phyloP scores from a whole-genome alignment of 73 alveolate species.

The Paraurostyla sp. region DNA sequence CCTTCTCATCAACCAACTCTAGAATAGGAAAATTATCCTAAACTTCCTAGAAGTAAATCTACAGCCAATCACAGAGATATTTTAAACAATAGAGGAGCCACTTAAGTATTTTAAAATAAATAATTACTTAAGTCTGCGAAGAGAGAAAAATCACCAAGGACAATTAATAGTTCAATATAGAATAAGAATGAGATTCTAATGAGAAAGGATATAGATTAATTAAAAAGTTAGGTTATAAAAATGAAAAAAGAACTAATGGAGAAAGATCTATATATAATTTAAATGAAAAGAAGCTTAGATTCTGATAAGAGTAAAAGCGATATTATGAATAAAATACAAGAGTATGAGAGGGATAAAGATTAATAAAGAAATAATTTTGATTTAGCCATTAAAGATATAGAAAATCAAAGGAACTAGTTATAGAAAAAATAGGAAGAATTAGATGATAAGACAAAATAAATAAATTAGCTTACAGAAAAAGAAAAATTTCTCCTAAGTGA shows the following conservation, averaged over 20 bases:
- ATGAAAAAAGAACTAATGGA: slow-evolving; percentile 1
- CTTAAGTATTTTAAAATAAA: no score
- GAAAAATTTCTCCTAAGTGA: neutral
- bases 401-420: neutral
- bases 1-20: neutral
- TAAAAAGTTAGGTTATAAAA: neutral
- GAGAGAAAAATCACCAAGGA: no score
- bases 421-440: slow-evolving; percentile 4
- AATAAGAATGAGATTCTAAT: no score
- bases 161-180: no score
- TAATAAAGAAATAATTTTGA: neutral
- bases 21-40: neutral
- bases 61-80: no score
- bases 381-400: neutral
- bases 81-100: no score
- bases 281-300: neutral
- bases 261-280: neutral
- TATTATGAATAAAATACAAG: neutral
- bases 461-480: neutral
- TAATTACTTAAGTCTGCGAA: no score
- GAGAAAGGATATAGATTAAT: neutral
- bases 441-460: neutral
- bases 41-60: slow-evolving; percentile 21
- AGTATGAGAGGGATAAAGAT: slow-evolving; percentile 14
- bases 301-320: neutral